Evolutionary conservation across 148 eudicot species (phyloP).

Genomic region (Silene uniflora): DNA sequence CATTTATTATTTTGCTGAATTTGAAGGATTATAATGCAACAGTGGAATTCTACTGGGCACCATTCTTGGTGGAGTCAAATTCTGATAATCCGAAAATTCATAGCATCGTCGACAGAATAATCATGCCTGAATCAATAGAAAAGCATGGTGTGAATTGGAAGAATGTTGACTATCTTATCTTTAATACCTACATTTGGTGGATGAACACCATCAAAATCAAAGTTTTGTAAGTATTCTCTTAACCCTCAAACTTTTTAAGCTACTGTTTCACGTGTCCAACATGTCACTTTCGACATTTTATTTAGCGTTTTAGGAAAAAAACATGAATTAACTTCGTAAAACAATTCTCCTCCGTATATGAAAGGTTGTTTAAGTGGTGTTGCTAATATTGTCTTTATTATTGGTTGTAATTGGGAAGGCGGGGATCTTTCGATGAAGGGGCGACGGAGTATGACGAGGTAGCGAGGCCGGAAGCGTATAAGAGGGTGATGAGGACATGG

Average conservation of each 20-base stretch:
- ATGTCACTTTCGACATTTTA: too few relatives aligned
- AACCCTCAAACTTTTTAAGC: too few relatives aligned
- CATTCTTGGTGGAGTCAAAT: conserved; percentile 89
- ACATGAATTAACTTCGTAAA: too few relatives aligned
- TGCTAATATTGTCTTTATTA: neutral
- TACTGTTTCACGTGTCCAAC: too few relatives aligned
- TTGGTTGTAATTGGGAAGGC: conserved; percentile 31
- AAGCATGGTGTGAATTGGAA: conserved; percentile 81
- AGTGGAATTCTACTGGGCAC: conserved; percentile 99
- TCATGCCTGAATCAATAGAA: conserved; percentile 72
- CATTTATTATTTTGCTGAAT: too few relatives aligned
- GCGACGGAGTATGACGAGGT: conserved; percentile 75
- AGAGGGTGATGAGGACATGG: conserved; percentile 76
- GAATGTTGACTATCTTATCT: conserved; percentile 71
- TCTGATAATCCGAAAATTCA: conserved; percentile 87
- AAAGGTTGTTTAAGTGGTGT: neutral
- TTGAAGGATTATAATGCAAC: conserved; percentile 87
- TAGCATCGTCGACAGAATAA: conserved; percentile 79
- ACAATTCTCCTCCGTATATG: too few relatives aligned
- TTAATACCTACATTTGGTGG: conserved; percentile 99
- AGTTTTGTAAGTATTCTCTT: conserved; percentile 56
- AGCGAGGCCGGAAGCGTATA: conserved; percentile 54
- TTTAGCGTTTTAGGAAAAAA: too few relatives aligned
- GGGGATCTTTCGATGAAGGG: conserved; percentile 85
- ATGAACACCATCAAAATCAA: conserved; percentile 85